Conservation (phyloP, 169 alveolate genomes). For the Blepharisma undulans region DNA sequence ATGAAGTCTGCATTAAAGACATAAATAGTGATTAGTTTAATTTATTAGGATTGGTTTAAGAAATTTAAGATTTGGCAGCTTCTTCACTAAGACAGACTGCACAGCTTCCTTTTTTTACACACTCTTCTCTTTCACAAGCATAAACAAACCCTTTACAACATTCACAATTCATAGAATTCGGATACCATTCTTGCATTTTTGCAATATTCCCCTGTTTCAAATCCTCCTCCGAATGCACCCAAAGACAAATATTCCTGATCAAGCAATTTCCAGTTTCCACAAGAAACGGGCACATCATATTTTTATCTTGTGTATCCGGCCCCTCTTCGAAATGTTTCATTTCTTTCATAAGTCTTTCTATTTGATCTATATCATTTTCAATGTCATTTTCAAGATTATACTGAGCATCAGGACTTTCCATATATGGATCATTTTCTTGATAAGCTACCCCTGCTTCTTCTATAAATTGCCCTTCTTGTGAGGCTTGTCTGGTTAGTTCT, state of each 20-base stretch:
- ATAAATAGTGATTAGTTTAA: background rate
- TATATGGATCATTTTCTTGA: background rate
- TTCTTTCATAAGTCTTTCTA: background rate
- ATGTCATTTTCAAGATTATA: background rate
- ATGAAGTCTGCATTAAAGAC: background rate
- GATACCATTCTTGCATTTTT: conserved; percentile 6
- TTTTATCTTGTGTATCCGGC: background rate
- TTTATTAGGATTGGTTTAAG: background rate
- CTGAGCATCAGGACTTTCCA: background rate
- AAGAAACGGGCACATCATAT: background rate
- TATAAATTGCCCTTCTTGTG: background rate
- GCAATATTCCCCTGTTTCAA: too few relatives aligned
- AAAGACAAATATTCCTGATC: background rate
- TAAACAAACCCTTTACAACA: conserved; percentile 19
- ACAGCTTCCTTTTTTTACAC: background rate
- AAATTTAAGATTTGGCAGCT: background rate
- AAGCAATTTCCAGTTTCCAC: conserved; percentile 18
- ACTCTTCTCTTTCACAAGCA: background rate
- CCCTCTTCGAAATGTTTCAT: background rate
- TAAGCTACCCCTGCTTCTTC: background rate
- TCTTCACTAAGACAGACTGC: background rate
- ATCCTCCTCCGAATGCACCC: conserved; percentile 4
- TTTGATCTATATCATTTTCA: background rate
- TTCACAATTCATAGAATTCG: background rate
- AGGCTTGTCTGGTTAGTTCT: background rate